Evolutionary conservation across 2,329 filamentous ascomycete genomes (phyloP), one percentile per base, ranked within the genome.

Genomic region (Lachnellula cervina): DNA sequence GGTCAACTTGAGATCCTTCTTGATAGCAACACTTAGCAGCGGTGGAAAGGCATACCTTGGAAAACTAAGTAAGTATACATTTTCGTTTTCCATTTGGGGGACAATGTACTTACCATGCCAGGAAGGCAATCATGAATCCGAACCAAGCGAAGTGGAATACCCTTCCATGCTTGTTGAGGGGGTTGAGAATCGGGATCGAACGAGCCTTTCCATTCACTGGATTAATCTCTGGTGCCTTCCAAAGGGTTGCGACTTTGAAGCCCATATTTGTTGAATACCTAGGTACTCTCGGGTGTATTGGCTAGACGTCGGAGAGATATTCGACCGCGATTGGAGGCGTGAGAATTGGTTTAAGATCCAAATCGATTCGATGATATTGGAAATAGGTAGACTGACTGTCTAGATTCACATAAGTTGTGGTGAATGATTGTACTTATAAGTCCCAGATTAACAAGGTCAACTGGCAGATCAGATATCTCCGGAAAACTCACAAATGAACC

Each of bases 121-220:
- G 89, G 73, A 96, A 96, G 7, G 89, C 87, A 52, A 93, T 81
- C 80, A 94, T 85, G 72, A 94, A 94, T 2, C 89, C 89, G 48
- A 91, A 80, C 84, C 89, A 94, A 1, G 88, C 88, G 74, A 96
- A 96, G 77, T 92, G 90, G 73, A 95, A 96, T 0, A 94, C 90
- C 6, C 90, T 81, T 38, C 90, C 91, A 76, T 96, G 91, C 64
- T 84, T 76, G 70, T 95, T 80, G 65, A 92, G 69, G 0, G 87
- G 82, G 70, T 96, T 96, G 59, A 96, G 75, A 21, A 89, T 70
- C 0, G 91, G 91, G 47, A 96, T 82, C 0, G 88, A 88, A 58
- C 81, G 83, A 52, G 91, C 91, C 71, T 96, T 96, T 56, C 81
- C 80, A 75, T 87, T 96, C 74, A 90, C 81, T 9, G 90, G 89